These are phyloP conservation scores for Mucor sp. DNA, from an alignment of 371 early-diverging fungal genomes.

Conservation along the genomic window DNA sequence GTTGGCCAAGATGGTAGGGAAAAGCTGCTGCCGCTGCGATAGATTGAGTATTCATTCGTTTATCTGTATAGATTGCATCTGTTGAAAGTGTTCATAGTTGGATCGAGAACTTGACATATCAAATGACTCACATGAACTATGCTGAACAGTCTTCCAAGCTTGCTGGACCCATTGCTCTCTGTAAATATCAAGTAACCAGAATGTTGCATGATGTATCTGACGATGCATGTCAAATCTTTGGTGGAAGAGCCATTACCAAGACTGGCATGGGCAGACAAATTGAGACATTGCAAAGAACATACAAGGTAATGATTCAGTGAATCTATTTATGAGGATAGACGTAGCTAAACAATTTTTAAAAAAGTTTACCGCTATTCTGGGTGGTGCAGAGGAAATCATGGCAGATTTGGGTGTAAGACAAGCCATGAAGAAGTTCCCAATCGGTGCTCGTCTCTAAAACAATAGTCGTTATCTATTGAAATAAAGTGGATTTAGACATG, in stretches of 20 bases:
- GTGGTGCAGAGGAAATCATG: constrained; percentile 64
- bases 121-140: constrained; percentile 66
- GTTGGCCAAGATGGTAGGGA: constrained; percentile 61
- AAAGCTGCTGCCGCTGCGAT: constrained; percentile 45
- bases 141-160: constrained; percentile 72
- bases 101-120: constrained; percentile 75
- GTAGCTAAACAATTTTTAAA: too few species aligned
- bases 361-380: constrained; percentile 59
- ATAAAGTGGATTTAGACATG: background rate
- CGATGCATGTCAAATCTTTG: constrained; percentile 93
- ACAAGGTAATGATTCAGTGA: constrained; percentile 56
- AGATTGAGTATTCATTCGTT: constrained; percentile 77
- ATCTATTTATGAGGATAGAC: too few species aligned
- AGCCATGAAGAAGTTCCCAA: constrained; percentile 54
- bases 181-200: constrained; percentile 86
- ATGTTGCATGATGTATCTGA: constrained; percentile 88
- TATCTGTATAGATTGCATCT: constrained; percentile 29
- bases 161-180: constrained; percentile 87
- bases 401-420: constrained; percentile 81
- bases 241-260: constrained; percentile 78
- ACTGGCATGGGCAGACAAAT: constrained; percentile 88
- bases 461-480: background rate
- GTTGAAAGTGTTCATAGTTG: constrained; percentile 88
- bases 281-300: constrained; percentile 76
- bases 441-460: background rate